These are phyloP conservation scores for Yamadazyma oceani DNA, from an alignment of 1,139 yeast genomes.

Conservation along the genomic window DNA sequence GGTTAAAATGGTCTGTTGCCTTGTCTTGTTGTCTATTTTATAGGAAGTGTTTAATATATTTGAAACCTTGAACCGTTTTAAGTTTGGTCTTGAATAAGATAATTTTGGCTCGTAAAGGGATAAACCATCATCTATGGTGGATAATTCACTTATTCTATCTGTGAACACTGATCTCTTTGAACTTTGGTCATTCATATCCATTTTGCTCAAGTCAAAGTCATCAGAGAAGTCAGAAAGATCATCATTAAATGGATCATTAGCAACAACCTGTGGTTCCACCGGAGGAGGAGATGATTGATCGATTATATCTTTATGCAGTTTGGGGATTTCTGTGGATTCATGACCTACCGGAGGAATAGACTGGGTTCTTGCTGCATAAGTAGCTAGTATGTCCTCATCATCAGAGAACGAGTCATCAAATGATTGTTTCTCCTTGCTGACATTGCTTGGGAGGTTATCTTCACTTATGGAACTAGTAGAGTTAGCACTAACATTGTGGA, in stretches of 20 bases:
- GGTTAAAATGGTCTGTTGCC: constrained; percentile 50
- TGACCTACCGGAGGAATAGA: constrained; percentile 1
- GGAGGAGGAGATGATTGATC: too few relatives aligned
- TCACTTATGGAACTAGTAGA: too few relatives aligned
- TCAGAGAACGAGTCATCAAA: constrained; percentile 32
- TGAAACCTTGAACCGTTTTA: constrained; percentile 52
- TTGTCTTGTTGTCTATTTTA: constrained; percentile 26
- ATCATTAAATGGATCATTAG: constrained; percentile 2
- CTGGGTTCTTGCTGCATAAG: constrained; percentile 11
- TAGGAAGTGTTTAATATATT: constrained; percentile 34
- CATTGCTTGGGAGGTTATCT: not conserved
- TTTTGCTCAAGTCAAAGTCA: constrained; percentile 7
- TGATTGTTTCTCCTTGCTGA: not conserved
- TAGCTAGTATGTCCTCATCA: constrained; percentile 27
- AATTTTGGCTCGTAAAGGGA: constrained; percentile 27
- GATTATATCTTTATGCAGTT: too few relatives aligned
- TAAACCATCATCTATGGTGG: constrained; percentile 5
- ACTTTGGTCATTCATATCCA: not conserved
- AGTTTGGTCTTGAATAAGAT: constrained; percentile 45
- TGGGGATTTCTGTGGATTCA: too few relatives aligned
- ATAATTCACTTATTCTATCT: constrained; percentile 7
- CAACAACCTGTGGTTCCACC: not conserved
- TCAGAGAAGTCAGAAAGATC: constrained; percentile 9
- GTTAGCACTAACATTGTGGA: too few relatives aligned
- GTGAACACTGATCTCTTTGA: constrained; percentile 8